Conservation (phyloP, 2,329 filamentous ascomycete genomes). For the Zarea fungicola region DNA sequence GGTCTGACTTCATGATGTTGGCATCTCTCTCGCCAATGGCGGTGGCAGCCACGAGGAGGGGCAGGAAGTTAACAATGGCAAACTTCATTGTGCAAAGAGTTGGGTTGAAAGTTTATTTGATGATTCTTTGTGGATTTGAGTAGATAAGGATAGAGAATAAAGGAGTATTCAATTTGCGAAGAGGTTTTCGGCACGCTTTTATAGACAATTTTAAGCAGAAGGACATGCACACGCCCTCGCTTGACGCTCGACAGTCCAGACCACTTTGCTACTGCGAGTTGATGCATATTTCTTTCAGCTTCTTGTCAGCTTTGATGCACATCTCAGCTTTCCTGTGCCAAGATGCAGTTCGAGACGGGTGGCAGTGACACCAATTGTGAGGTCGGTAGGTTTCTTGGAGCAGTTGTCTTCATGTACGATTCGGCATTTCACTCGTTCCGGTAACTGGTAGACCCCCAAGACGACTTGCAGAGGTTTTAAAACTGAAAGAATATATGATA, state of each 20-base stretch:
- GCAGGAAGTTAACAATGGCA: not conserved
- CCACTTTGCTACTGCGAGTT: not conserved
- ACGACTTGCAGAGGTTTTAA: too few species aligned
- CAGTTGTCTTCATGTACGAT: too few species aligned
- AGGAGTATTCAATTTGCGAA: not conserved
- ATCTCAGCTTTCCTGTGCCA: constrained; percentile 5
- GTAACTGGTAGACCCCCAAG: too few species aligned
- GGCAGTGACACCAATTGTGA: not conserved
- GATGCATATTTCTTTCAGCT: not conserved
- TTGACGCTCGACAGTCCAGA: not conserved
- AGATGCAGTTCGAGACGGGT: not conserved
- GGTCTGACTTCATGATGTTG: not conserved
- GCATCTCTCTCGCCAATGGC: not conserved
- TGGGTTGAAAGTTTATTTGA: not conserved
- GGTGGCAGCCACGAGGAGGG: not conserved
- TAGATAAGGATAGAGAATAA: too few species aligned
- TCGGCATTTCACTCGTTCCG: too few species aligned
- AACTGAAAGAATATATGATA: too few species aligned
- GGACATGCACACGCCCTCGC: too few species aligned
- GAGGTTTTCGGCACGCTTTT: not conserved
- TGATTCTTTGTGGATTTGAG: not conserved
- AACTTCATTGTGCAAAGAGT: constrained; percentile 3
- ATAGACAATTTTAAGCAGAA: not conserved
- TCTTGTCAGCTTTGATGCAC: not conserved
- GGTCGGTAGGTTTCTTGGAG: too few species aligned